These are phyloP conservation scores for Gossypium laxum DNA, from an alignment of 441 rosid genomes.

Conservation along the genomic window DNA sequence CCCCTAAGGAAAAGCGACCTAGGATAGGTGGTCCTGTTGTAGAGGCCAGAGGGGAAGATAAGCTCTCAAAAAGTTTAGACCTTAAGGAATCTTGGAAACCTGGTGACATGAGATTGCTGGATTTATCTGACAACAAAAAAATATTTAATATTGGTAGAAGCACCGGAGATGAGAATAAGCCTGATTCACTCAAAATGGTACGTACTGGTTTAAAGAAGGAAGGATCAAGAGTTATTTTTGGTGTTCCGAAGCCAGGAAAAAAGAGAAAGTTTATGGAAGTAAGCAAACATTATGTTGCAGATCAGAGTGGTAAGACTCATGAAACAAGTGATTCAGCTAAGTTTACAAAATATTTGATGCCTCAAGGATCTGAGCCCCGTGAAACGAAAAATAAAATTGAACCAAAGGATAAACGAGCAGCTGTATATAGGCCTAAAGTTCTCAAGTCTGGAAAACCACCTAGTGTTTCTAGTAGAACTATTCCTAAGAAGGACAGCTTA, in stretches of 20 bases:
- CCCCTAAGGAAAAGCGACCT: slow-evolving; percentile 69
- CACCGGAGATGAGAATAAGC: slow-evolving; percentile 36
- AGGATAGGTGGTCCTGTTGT: slow-evolving; percentile 38
- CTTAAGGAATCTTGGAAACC: slow-evolving; percentile 33
- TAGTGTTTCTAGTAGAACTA: slow-evolving; percentile 36
- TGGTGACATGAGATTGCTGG: slow-evolving; percentile 40
- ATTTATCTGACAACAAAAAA: slow-evolving; percentile 47
- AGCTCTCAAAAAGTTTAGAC: slow-evolving; percentile 26
- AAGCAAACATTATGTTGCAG: slow-evolving; percentile 75
- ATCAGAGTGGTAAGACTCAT: slow-evolving; percentile 33
- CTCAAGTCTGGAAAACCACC: slow-evolving; percentile 49
- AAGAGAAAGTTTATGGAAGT: slow-evolving; percentile 97
- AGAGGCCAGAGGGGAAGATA: slow-evolving; percentile 47
- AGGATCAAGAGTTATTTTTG: slow-evolving; percentile 68
- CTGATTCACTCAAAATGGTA: slow-evolving; percentile 41
- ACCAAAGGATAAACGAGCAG: slow-evolving; percentile 47
- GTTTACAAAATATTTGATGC: slow-evolving; percentile 49
- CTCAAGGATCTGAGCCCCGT: slow-evolving; percentile 55
- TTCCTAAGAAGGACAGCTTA: slow-evolving; percentile 39
- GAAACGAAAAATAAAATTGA: slow-evolving; percentile 52
- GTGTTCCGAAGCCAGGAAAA: slow-evolving; percentile 97
- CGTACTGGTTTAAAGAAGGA: slow-evolving; percentile 76
- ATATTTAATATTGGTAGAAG: slow-evolving; percentile 63
- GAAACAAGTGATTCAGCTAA: slow-evolving; percentile 54
- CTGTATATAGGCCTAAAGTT: slow-evolving; percentile 45